Base-by-base conservation (phyloP, 2,329 filamentous ascomycete genomes). In the Diatrype stigma region DNA sequence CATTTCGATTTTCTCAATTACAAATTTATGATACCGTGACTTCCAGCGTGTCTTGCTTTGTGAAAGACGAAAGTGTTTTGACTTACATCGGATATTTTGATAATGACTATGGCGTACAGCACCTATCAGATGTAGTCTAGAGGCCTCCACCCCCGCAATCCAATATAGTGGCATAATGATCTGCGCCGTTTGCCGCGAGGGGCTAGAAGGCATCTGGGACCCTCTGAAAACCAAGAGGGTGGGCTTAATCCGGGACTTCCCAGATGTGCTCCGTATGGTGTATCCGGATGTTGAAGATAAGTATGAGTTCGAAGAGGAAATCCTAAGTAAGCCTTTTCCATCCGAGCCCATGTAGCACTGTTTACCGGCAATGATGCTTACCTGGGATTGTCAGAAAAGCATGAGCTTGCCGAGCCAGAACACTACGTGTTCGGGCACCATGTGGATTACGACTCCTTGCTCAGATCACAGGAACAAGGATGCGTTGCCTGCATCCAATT, bases 391-490 rank as follows among this genome's bases (percentile, higher is more conserved):
- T 2, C 19, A 54, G 52, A 42, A 17, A 21, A 51, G 10, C 5
- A 28, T 21, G 16, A 46, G 40, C 30, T 52, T 10, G 5, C 44
- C 21, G 52, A 56, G 26, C 50, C 47, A 11, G 54, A 56, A 34
- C 47, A 42, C 2, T 54, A 51, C 26, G 49, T 60, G 11, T 56
- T 55, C 28, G 54, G 54, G 1, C 56, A 60, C 46, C 56, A 60
- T 17, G 28, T 17, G 11, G 23, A 49, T 19, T 53, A 56, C 12
- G 55, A 51, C 21, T 58, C 54, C 6, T 16, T 58, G 21, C 3
- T 50, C 7, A 38, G 19, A 6, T 56, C 56, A 1, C 48, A 45
- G 34, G 12, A 47, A 10, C 35, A 49, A 21, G 51, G 57, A 1
- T 60, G 56, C 35, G 51, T 55, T 16, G 42, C 23, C 2, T 58